A percentile compares a stretch with the other conserved stretches of the same genome.
These are phyloP conservation scores for Neltuma alba DNA, from an alignment of 306 rosid species.

Conservation along the genomic window DNA sequence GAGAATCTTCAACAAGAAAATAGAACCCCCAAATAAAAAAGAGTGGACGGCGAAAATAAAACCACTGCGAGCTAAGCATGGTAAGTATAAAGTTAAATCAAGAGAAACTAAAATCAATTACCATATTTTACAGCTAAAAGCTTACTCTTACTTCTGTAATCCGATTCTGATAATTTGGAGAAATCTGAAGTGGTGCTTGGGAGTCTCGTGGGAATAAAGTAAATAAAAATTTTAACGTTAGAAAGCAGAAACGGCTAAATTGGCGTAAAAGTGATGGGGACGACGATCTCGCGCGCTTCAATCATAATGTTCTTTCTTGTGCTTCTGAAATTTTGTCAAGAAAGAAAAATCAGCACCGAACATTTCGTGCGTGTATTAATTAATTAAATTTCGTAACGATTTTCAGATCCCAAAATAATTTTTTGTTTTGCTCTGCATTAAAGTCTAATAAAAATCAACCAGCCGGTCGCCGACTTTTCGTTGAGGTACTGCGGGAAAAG, in stretches of 20 bases:
- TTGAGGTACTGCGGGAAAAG: too few species aligned
- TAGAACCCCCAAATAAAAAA: background rate
- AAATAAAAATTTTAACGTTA: background rate
- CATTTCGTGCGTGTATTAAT: conserved; percentile 11
- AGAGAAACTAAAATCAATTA: background rate
- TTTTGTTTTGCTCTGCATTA: background rate
- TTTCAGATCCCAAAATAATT: background rate
- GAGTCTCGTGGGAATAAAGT: too few species aligned
- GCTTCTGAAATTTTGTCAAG: conserved; percentile 10
- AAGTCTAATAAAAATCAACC: background rate
- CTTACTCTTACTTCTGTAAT: conserved; percentile 6
- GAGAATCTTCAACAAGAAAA: conserved; percentile 40
- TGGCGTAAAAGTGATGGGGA: background rate
- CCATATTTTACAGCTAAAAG: background rate
- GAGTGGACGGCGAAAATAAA: conserved; percentile 33
- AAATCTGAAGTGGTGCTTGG: background rate
- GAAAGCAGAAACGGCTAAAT: conserved; percentile 25
- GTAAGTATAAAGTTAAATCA: background rate
- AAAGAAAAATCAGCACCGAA: background rate
- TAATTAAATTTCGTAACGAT: conserved; percentile 1
- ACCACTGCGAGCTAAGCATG: background rate
- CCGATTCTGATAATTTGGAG: background rate
- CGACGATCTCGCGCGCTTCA: conserved; percentile 2
- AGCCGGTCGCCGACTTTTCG: conserved; percentile 14
- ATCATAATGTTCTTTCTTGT: conserved; percentile 17